A percentile compares a stretch with the other conserved stretches of the same genome.
These are phyloP conservation scores for Pichia sp. DNA, from an alignment of 1,139 yeast species.

Conservation along the genomic window DNA sequence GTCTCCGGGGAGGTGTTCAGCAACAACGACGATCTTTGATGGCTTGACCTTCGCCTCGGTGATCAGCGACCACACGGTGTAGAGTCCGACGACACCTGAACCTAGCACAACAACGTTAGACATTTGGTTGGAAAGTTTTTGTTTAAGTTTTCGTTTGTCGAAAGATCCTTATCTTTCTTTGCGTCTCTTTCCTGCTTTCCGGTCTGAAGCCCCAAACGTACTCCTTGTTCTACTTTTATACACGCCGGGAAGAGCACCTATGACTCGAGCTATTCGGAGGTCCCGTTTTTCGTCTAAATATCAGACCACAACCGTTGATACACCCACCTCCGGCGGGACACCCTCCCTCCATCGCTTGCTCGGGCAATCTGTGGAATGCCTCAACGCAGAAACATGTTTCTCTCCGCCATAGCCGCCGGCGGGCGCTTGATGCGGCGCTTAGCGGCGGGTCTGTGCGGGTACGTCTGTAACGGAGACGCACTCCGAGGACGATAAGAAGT, in stretches of 20 bases:
- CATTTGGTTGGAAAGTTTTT: slow-evolving; percentile 1
- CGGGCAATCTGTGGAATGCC: background rate
- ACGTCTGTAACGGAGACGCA: background rate
- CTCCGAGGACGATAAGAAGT: background rate
- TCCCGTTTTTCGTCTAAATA: background rate
- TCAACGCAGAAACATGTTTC: background rate
- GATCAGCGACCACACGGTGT: slow-evolving; percentile 53
- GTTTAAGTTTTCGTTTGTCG: too few species aligned
- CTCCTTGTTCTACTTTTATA: background rate
- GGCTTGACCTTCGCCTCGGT: slow-evolving; percentile 41
- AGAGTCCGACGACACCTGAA: slow-evolving; percentile 67
- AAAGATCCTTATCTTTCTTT: too few species aligned
- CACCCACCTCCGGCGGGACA: too few species aligned
- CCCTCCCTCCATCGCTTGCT: too few species aligned
- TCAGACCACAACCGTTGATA: background rate
- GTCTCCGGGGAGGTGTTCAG: slow-evolving; percentile 69
- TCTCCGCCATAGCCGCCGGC: background rate
- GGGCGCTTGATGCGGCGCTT: slow-evolving; percentile 1
- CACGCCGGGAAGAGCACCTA: background rate
- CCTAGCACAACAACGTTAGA: slow-evolving; percentile 27
- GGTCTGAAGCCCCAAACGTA: too few species aligned
- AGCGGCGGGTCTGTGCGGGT: background rate
- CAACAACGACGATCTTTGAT: slow-evolving; percentile 50
- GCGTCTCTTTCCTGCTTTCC: too few species aligned
- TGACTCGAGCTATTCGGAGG: too few species aligned